These are phyloP conservation scores for Diospyros lotus DNA, from an alignment of 148 eudicot species.

Conservation along the genomic window DNA sequence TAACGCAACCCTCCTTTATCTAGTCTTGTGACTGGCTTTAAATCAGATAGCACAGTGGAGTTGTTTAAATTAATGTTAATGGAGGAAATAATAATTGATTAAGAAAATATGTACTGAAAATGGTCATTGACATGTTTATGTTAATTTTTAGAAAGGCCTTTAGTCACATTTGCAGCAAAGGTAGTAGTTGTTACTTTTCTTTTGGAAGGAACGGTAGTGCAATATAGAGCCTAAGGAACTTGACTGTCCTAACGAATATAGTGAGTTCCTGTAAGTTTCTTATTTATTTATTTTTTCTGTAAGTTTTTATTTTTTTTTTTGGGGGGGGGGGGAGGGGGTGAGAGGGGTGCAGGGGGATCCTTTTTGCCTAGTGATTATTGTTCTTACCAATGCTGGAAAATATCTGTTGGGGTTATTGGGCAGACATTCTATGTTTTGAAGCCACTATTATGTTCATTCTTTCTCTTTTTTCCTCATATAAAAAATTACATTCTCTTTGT, in stretches of 20 bases:
- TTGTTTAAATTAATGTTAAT: too few relatives aligned
- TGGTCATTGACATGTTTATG: too few relatives aligned
- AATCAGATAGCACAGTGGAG: too few relatives aligned
- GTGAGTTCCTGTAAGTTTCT: not conserved
- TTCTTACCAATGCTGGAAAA: not conserved
- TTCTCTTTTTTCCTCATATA: not conserved
- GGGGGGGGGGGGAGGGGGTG: not conserved
- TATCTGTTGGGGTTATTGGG: not conserved
- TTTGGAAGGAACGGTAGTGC: not conserved
- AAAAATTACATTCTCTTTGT: not conserved
- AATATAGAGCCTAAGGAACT: conserved; percentile 1
- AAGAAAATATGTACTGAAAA: too few relatives aligned
- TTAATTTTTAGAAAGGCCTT: not conserved
- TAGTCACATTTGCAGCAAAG: not conserved
- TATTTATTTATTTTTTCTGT: not conserved
- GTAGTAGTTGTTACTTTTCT: not conserved
- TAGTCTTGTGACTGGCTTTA: too few relatives aligned
- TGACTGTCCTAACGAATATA: not conserved
- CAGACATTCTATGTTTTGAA: not conserved
- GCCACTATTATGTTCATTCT: not conserved
- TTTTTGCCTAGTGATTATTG: not conserved
- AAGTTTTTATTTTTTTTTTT: not conserved
- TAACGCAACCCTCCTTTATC: too few relatives aligned
- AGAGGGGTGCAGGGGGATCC: not conserved
- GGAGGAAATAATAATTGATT: too few relatives aligned